Evolutionary conservation across 2,329 filamentous ascomycete genomes (phyloP).

Genomic region (Fusarium sp.): DNA sequence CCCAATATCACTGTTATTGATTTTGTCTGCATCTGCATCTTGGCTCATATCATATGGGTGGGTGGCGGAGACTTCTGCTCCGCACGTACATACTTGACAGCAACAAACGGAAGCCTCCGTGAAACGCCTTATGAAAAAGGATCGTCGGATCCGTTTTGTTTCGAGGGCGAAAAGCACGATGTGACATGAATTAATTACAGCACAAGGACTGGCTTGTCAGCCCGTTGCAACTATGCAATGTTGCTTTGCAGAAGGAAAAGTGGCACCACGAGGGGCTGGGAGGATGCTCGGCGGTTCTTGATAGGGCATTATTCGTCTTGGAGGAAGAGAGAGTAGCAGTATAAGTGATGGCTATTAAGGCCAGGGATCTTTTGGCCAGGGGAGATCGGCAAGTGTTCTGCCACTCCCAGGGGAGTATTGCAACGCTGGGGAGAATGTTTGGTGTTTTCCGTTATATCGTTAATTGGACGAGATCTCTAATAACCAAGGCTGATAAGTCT

Average conservation of each 20-base stretch:
- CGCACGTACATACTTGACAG: background rate
- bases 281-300: constrained; percentile 33
- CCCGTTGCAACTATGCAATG: constrained; percentile 36
- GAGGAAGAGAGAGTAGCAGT: constrained; percentile 4
- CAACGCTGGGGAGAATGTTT: constrained; percentile 29
- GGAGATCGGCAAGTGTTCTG: constrained; percentile 20
- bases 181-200: constrained; percentile 40
- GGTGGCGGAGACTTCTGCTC: background rate
- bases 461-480: constrained; percentile 20
- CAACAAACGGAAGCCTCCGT: constrained; percentile 1
- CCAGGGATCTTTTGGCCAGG: constrained; percentile 18
- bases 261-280: constrained; percentile 33
- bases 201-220: constrained; percentile 21
- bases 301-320: constrained; percentile 8
- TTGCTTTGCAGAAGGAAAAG: constrained; percentile 33
- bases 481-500: constrained; percentile 15
- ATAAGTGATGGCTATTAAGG: constrained; percentile 16
- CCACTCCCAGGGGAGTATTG: constrained; percentile 25
- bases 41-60: background rate
- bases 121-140: constrained; percentile 35
- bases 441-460: constrained; percentile 16
- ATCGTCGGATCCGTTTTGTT: constrained; percentile 37
- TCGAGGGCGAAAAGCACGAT: constrained; percentile 32
- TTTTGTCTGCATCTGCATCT: background rate
- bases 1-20: constrained; percentile 35